Base-by-base conservation (phyloP, 495 filamentous ascomycete genomes). In the Amniculicola lignicola region DNA sequence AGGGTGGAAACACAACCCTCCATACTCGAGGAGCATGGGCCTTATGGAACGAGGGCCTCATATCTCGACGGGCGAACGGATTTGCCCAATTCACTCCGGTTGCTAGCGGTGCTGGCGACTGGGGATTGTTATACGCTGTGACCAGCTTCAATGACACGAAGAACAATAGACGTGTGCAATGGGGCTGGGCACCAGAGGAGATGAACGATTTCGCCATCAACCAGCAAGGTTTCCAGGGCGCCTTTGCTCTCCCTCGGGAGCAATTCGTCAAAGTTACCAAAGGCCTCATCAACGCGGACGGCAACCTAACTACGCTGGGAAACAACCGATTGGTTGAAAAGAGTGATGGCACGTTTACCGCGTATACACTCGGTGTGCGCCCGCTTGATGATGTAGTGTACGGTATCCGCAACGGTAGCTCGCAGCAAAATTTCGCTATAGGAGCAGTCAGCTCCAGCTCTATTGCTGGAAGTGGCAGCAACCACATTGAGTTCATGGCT, bases 211-310 rank as follows among this genome's bases (percentile, higher is more conserved):
- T 72, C 58, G 62, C 51, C 14, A 52, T 69, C 27, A 68, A 18
- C 0, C 71, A 72, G 22, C 66, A 73, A 39, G 73, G 74, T n/a
- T 76, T 68, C 59, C 71, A 75, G 51, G 74, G 74, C n/a, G 63
- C 10, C 31, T 72, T 48, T 9, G 67, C 69, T n/a, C 68, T 77
- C 1, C 71, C 72, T 0, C 65, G 72, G 0, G 62, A 76, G 41
- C 48, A 73, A n/a, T 76, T 69, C 51, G 72, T 75, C 16, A 65
- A 70, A 37, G 61, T 64, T 36, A 65, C 67, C 23, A 59, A 60
- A 27, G 54, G 62, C 7, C 59, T 74, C 2, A 41, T 69, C 7
- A 59, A 70, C 37, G 40, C 58, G 5, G 57, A 66, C 24, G 65
- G 65, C 31, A 43, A 63, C 21, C 41, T 71, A 5, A 61, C 59